Evolutionary conservation across 75 land plant genomes (phyloP), one percentile per base, ranked within the genome.

Genomic region (Chamaecyparis obtusa): DNA sequence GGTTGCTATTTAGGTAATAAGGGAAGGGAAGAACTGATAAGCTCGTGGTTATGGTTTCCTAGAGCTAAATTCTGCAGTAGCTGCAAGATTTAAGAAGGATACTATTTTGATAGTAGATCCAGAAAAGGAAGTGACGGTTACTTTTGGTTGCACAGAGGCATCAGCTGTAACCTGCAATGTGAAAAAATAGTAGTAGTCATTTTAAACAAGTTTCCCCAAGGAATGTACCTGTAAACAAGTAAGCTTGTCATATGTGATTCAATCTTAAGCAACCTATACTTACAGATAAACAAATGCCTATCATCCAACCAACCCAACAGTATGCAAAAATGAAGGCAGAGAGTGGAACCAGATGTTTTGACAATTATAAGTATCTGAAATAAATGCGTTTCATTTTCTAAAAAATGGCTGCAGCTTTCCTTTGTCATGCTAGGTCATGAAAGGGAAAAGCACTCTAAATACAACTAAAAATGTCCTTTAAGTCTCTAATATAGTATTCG

Each of bases 71-170:
- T 89, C 89, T 86, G 98, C 97, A 3, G 89, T 96, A 48, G 95
- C 96, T 48, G 92, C 85, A 0, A 91, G 99, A 78, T 98, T 95
- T 85, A 86, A 87, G 87, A 98, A 96, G 88, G 99, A 96, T 84
- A 90, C 94, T 15, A 98, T 98, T 21, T 89, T 98, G 24, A 80
- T 49, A 5, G 95, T 98, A 48, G 95, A 98, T 88, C 95, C 98
- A 21, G 99, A 98, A 54, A 98, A 91, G 78, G 99, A 98, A 89
- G 93, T 98, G 64, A 98, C 99, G 21, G 94, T 98, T 64, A 98
- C 99, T 48, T 94, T 96, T 79, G 99, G 99, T 2, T 98, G 99
- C 92, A 98, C 97, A 0, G 99, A 96, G 89, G 99, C 99, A 95
- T 98, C 99, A 75, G 99, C 99, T 41, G 99, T 98, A 15, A 99